Percentiles rank a stretch among this genome's conserved stretches.
These are phyloP conservation scores for Decorospora gaudefroyi DNA, from an alignment of 2,329 filamentous ascomycete species.

Conservation along the genomic window DNA sequence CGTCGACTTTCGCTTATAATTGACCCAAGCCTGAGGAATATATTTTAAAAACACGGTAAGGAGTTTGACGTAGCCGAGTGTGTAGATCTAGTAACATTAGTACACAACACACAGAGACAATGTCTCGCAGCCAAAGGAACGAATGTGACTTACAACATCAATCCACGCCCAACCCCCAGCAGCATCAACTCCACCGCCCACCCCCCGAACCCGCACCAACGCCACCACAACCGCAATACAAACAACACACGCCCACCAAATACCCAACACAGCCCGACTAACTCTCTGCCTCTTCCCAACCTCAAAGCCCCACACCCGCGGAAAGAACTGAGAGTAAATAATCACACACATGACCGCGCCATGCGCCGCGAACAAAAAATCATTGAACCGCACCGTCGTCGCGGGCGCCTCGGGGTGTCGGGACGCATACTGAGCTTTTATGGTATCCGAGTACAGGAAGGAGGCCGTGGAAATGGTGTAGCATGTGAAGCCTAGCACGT, in stretches of 20 bases:
- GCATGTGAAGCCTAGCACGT: conserved; percentile 70
- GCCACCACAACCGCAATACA: conserved; percentile 57
- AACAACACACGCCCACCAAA: conserved; percentile 70
- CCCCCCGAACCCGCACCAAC: conserved; percentile 51
- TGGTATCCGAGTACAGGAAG: conserved; percentile 77
- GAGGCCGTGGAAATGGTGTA: conserved; percentile 76
- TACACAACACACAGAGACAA: background rate
- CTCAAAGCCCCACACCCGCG: conserved; percentile 74
- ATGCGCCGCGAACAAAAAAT: conserved; percentile 85
- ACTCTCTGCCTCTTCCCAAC: conserved; percentile 60
- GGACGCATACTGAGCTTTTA: conserved; percentile 80
- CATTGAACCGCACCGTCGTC: conserved; percentile 87
- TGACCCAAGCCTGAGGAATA: conserved; percentile 70
- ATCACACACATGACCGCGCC: conserved; percentile 73
- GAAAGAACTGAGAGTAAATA: conserved; percentile 76
- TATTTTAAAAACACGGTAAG: conserved; percentile 90
- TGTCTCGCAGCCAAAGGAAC: too few species aligned
- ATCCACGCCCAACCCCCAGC: conserved; percentile 66
- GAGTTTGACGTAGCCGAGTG: conserved; percentile 86
- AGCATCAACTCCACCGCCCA: conserved; percentile 53
- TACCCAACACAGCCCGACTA: conserved; percentile 66
- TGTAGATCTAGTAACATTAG: conserved; percentile 55
- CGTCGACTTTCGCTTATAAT: conserved; percentile 84
- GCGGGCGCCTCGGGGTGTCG: conserved; percentile 73
- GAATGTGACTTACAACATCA: conserved; percentile 63